These are phyloP conservation scores for Thymus quinquecostatus DNA, from an alignment of 257 asterid genomes.

Conservation along the genomic window DNA sequence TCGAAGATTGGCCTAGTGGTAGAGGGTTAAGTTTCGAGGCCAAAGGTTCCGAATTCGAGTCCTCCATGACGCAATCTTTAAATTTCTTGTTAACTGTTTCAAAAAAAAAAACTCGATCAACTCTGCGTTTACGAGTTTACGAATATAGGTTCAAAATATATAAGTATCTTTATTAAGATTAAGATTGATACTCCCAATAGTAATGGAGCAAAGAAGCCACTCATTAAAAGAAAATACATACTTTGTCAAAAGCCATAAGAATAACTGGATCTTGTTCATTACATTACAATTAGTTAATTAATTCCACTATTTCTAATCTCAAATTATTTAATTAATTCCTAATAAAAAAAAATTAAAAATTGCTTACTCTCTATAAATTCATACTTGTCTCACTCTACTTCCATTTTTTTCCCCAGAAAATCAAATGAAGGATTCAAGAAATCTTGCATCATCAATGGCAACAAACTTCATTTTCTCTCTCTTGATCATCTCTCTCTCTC, in stretches of 20 bases:
- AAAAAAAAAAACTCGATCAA: no score
- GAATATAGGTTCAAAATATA: no score
- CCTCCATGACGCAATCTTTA: no score
- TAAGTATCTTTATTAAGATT: background rate
- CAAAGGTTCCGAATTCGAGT: no score
- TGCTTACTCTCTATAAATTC: conserved; percentile 33
- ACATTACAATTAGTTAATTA: no score
- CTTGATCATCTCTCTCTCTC: conserved; percentile 31
- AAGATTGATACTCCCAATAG: background rate
- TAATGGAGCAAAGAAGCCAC: background rate
- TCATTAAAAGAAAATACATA: background rate
- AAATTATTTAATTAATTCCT: no score
- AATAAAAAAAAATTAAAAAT: background rate
- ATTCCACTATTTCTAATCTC: no score
- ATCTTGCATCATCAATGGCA: conserved; percentile 30
- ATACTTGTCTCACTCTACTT: conserved; percentile 3
- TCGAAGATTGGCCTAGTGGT: no score
- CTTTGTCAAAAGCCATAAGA: conserved; percentile 19
- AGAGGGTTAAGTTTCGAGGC: no score
- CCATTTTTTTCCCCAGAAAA: background rate
- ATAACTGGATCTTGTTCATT: conserved; percentile 4
- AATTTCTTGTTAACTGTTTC: no score
- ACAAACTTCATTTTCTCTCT: conserved; percentile 35
- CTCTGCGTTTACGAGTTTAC: no score
- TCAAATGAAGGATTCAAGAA: conserved; percentile 37